Percentiles rank a stretch among this genome's conserved stretches.
Evolutionary conservation across 139 green algal genomes (phyloP).

Genomic region (Diplosphaera chodatii): DNA sequence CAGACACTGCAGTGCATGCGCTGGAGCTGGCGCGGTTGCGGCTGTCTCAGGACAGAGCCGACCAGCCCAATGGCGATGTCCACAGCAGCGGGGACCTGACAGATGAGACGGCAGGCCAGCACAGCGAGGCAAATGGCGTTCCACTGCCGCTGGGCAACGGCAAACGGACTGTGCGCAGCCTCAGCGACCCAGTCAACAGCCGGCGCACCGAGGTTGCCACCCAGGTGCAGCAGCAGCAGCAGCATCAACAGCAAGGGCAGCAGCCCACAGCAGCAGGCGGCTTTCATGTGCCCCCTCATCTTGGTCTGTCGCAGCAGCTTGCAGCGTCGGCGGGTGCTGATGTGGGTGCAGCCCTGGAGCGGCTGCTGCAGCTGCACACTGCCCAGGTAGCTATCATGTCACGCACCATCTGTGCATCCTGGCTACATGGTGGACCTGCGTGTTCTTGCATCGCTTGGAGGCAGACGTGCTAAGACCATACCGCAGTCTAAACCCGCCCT

Average conservation of each 20-base stretch:
- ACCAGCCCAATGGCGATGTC: not conserved
- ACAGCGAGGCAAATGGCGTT: not conserved
- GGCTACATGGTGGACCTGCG: too few species aligned
- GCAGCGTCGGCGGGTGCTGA: not conserved
- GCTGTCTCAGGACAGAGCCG: not conserved
- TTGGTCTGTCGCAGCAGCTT: not conserved
- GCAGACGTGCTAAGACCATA: too few species aligned
- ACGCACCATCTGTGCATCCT: too few species aligned
- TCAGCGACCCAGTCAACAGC: not conserved
- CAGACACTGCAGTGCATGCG: not conserved
- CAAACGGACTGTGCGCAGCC: not conserved
- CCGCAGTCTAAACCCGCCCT: too few species aligned
- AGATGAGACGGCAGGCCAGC: not conserved
- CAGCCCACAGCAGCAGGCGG: not conserved
- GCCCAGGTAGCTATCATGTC: too few species aligned
- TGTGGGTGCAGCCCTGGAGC: not conserved
- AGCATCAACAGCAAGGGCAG: not conserved
- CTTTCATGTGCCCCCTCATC: too few species aligned
- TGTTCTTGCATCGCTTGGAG: too few species aligned
- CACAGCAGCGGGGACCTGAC: too few species aligned
- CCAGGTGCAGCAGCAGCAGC: not conserved
- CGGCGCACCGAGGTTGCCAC: too few species aligned
- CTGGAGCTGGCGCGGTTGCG: constrained; percentile 4
- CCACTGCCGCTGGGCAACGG: not conserved
- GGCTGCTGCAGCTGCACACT: not conserved